Evolutionary conservation across 208 protist species (phyloP).

Genomic region (Wallacemonas collosoma): DNA sequence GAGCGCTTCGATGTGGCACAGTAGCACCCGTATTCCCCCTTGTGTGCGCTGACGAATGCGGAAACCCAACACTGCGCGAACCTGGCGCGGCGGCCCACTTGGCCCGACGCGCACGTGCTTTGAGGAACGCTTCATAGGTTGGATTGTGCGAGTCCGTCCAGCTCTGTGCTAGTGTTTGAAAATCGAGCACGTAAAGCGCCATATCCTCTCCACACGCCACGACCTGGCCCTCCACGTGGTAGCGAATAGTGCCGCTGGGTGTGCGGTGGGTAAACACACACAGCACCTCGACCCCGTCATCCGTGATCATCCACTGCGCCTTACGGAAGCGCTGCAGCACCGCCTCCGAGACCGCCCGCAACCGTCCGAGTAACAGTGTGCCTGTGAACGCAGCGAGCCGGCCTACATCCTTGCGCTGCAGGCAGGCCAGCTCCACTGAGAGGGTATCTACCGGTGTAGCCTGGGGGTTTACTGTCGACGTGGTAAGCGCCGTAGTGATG

Average conservation of each 20-base stretch:
- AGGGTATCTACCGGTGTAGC: not conserved
- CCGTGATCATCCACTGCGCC: slow-evolving; percentile 62
- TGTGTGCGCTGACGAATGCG: not conserved
- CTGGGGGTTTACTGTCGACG: not conserved
- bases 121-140: slow-evolving; percentile 56
- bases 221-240: slow-evolving; percentile 85
- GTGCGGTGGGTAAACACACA: slow-evolving; percentile 64
- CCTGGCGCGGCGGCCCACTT: not conserved
- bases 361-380: slow-evolving; percentile 25
- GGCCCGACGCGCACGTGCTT: slow-evolving; percentile 32
- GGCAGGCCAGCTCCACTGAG: slow-evolving; percentile 14
- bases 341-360: slow-evolving; percentile 40
- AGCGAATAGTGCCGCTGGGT: slow-evolving; percentile 69
- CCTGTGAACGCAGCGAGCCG: slow-evolving; percentile 71
- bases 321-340: slow-evolving; percentile 55
- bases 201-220: slow-evolving; percentile 37
- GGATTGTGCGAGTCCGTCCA: slow-evolving; percentile 68
- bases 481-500: too few relatives aligned
- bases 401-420: slow-evolving; percentile 34
- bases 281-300: slow-evolving; percentile 53
- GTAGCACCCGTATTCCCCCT: not conserved
- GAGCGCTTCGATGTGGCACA: not conserved
- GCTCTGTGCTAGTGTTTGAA: slow-evolving; percentile 68
- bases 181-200: slow-evolving; percentile 76
- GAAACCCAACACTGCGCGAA: not conserved